Evolutionary conservation across 768 basidiomycete genomes (phyloP), one percentile per base, ranked within the genome.

Genomic region (Auriscalpium orientale): DNA sequence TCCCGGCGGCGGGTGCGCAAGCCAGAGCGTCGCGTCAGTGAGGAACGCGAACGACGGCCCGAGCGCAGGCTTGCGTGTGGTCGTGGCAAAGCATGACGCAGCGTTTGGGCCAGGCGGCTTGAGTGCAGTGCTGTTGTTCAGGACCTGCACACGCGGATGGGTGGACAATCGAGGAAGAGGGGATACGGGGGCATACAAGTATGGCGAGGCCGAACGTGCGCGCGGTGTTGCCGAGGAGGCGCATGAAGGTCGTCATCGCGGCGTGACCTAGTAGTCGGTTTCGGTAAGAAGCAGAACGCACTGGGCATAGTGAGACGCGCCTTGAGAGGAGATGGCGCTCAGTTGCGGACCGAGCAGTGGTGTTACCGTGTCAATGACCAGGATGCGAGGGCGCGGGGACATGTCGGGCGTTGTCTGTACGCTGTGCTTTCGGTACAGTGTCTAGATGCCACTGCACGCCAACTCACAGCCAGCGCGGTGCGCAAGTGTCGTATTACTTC

Each of bases 21-120:
- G 71, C 88, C 88, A 91, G n/a, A 91, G 60, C 0, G 85, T 87
- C 15, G 79, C 81, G 62, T 91, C 89, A 2, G 82, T 79, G 66
- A 89, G 69, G 67, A 80, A 87, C 8, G 83, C 73, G 58, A 91
- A 91, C 1, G 87, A 84, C 1, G 88, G 83, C 0, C 89, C 89
- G 13, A 91, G 73, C 1, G 87, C 85, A 5, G 88, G 87, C 63
- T 87, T 89, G 55, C 80, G 74, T 8, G 66, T 70, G 1, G 69
- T 71, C 5, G 67, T 68, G 51, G 70, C 54, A 37, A 74, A 75
- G 11, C 59, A 65, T 0, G 74, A 71, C 45, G 59, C 18, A 9
- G 71, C 66, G 54, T 76, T 71, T 7, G 28, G 28, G 28, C 28
- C 28, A 55, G 60, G 56, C 59, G 71, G 66, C 15, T 13, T 54